Percentiles rank a stretch among this genome's conserved stretches.
Evolutionary conservation across 768 basidiomycete species (phyloP).

Genomic region (Panellus pusillus): DNA sequence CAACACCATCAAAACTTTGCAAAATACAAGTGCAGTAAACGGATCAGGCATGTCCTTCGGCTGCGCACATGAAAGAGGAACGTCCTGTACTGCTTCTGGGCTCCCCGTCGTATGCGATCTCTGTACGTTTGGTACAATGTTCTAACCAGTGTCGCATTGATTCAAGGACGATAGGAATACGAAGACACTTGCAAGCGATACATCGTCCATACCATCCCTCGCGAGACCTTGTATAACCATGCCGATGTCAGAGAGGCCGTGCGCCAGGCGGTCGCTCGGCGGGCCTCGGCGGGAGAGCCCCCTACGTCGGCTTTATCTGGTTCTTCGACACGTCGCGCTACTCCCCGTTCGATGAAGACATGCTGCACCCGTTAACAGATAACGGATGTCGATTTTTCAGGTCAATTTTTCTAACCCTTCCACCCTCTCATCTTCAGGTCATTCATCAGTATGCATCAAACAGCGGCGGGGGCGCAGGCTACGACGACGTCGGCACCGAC

Average conservation of each 20-base stretch:
- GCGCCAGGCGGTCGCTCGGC: constrained; percentile 6
- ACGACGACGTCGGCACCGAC: constrained; percentile 17
- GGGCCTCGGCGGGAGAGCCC: constrained; percentile 10
- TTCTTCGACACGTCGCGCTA: constrained; percentile 2
- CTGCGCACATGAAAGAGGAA: too few species aligned
- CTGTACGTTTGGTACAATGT: too few species aligned
- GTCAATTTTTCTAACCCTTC: constrained; percentile 1
- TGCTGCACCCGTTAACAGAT: constrained; percentile 13
- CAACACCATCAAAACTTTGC: too few species aligned
- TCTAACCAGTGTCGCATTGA: too few species aligned
- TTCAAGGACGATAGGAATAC: constrained; percentile 4
- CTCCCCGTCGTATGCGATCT: too few species aligned
- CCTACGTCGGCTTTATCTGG: constrained; percentile 19
- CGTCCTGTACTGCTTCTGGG: too few species aligned
- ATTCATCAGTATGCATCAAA: too few species aligned
- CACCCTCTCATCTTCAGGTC: too few species aligned
- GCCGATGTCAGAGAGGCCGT: constrained; percentile 2
- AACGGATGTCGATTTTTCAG: constrained; percentile 19
- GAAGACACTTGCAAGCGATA: constrained; percentile 7
- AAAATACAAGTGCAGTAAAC: too few species aligned
- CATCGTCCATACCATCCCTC: constrained; percentile 14
- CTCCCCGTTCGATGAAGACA: constrained; percentile 15
- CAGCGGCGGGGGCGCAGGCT: constrained; percentile 19
- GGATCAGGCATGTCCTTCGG: too few species aligned
- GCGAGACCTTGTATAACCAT: background rate